Base-by-base conservation (phyloP, 768 basidiomycete genomes). In the Mycena chlorophos region DNA sequence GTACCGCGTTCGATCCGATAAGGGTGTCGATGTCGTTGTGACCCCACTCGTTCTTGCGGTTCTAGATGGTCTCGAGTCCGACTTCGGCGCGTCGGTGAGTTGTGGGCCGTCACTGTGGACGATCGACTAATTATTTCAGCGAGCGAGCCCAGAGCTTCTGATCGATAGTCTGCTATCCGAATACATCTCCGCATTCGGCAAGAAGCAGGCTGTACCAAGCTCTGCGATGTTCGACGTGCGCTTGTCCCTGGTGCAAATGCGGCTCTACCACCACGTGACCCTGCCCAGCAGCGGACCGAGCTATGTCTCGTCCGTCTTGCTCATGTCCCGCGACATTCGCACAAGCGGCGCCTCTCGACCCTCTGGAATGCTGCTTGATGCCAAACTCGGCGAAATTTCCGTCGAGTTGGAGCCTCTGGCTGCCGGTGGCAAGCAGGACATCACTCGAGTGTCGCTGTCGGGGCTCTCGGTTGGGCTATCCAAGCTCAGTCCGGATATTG, bases 31-130 rank as follows among this genome's bases (percentile, higher is more conserved):
- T 31, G 45, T 85, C 17, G 69, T 71, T 39, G 52, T 86, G n/a
- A 87, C 83, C 4, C 88, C 88, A 2, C 71, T 89, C 19, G 46
- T 84, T 17, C 55, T 83, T 31, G 71, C 75, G 17, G 77, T 75
- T 42, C 65, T 73, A n/a, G 64, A 66, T 28, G 66, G 66, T 51
- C 63, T 89, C 17, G 75, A 80, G 62, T 69, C 78, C 39, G 85
- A 84, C 43, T 56, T 81, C 34, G 70, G 71, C 52, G 67, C 63
- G 25, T 71, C 71, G 64, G 86, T 87, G 66, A 65, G 3, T 20
- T 20, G 39, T 14, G 1, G 5, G 28, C 17, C 26, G 50, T 49
- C 12, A 50, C 39, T 43, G 39, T 26, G 37, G 39, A 8, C 23
- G 54, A 26, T 42, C 28, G 16, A 30, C 19, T 49, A 14, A 56